Percentiles rank a stretch among this genome's conserved stretches.
Conservation (phyloP, 805 yeast species). For the Spathaspora boniae region DNA sequence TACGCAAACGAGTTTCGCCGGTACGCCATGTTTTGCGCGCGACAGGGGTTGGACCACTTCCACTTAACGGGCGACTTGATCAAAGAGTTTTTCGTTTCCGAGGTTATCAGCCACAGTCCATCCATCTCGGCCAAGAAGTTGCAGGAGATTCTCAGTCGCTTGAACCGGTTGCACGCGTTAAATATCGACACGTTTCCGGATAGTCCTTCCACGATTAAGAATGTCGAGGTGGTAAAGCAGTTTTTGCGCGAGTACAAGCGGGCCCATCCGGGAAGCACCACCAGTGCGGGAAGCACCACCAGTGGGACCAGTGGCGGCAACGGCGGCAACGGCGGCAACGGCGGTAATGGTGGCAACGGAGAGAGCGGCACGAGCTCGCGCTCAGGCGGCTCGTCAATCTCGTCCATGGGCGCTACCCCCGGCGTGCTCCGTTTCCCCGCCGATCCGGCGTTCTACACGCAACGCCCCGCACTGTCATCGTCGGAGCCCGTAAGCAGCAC, state of each 20-base stretch:
- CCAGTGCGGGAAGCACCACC: too few species aligned
- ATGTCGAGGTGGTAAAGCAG: conserved; percentile 6
- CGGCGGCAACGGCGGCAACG: conserved; percentile 3
- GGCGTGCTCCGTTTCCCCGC: too few species aligned
- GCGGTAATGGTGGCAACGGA: conserved; percentile 5
- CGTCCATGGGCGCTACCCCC: conserved; percentile 6
- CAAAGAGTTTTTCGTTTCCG: conserved; percentile 4
- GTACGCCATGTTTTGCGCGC: conserved; percentile 9
- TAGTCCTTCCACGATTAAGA: conserved; percentile 1
- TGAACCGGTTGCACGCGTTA: conserved; percentile 7
- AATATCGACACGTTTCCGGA: conserved; percentile 8
- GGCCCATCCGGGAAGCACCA: too few species aligned
- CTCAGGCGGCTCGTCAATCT: conserved; percentile 7
- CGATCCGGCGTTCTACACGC: too few species aligned
- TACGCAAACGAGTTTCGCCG: conserved; percentile 8
- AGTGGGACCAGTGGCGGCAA: not conserved
- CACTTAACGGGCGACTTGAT: conserved; percentile 7
- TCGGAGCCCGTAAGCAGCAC: too few species aligned
- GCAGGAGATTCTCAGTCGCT: conserved; percentile 7
- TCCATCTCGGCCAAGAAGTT: conserved; percentile 6
- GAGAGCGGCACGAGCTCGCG: conserved; percentile 1
- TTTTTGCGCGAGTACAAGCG: conserved; percentile 6
- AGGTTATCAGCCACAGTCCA: conserved; percentile 4
- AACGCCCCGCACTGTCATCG: too few species aligned
- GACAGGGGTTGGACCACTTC: conserved; percentile 8